Evolutionary conservation across 805 yeast species (phyloP).

Genomic region (Sugiyamaella chiloensis): DNA sequence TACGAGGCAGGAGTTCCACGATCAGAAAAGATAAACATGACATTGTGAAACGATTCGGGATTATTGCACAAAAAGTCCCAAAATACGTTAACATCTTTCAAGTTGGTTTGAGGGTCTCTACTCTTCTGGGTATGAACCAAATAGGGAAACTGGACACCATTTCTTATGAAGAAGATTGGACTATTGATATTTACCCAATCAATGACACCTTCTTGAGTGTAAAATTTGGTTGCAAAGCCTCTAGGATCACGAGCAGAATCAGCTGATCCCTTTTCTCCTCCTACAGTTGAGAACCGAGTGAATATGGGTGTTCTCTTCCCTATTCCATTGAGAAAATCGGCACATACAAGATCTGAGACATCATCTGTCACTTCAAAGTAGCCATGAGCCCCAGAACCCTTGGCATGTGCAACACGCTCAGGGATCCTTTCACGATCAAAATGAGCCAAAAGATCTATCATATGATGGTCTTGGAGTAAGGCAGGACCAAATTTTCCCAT

Average conservation of each 20-base stretch:
- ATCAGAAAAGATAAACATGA: conserved; percentile 68
- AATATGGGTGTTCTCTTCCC: conserved; percentile 70
- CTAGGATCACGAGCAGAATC: conserved; percentile 87
- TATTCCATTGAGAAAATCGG: conserved; percentile 62
- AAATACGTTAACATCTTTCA: conserved; percentile 76
- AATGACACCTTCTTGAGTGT: conserved; percentile 80
- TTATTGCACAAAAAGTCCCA: conserved; percentile 79
- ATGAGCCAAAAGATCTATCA: conserved; percentile 79
- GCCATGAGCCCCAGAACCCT: conserved; percentile 91
- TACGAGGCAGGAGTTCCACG: conserved; percentile 77
- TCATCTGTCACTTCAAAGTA: conserved; percentile 85
- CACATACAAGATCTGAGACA: conserved; percentile 65
- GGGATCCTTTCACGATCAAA: conserved; percentile 89
- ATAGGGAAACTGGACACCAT: conserved; percentile 81
- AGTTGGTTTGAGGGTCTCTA: conserved; percentile 73
- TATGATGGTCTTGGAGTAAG: conserved; percentile 73
- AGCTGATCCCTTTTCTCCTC: conserved; percentile 79
- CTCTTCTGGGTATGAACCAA: conserved; percentile 83
- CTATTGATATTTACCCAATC: conserved; percentile 86
- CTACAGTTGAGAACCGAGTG: conserved; percentile 82
- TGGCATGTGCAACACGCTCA: conserved; percentile 90
- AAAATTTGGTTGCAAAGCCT: conserved; percentile 76
- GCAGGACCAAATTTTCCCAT: conserved; percentile 67
- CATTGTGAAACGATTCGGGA: conserved; percentile 74
- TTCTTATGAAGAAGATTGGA: conserved; percentile 81